Evolutionary conservation across 345 rosid genomes (phyloP), one percentile per base, ranked within the genome.

Genomic region (Laguncularia racemosa): DNA sequence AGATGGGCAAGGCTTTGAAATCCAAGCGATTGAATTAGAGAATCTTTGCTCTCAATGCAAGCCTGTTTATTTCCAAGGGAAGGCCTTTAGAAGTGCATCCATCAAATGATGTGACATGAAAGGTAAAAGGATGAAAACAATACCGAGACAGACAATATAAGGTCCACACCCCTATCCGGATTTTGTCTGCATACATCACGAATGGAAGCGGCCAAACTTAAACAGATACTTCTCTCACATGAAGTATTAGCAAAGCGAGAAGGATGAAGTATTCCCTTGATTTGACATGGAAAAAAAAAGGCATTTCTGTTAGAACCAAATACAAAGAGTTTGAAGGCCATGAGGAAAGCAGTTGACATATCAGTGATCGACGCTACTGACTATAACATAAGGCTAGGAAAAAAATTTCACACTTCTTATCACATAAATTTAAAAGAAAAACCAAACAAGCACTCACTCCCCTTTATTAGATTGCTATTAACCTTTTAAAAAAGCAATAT

Each of bases 101-200:
- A 52, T 51, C 61, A 43, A 62, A 51, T 48, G 53, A 67, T 46
- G 52, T 5, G 64, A 53, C 44, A 40, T 62, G 46, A 59, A 74
- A 66, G 58, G 53, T 67, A 60, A 33, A 50, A 20, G 59, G 23
- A 59, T 62, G 61, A 58, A 59, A 57, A 62, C 58, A 79, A 55
- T 84, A 92, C 98, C 88, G 90, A 83, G 66, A 92, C 84, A 57
- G 98, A 92, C 77, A 92, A 75, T 75, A 92, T 88, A 71, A 92
- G 80, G 64, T 88, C 98, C 73, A 92, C 96, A 17, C 98, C 98
- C 78, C 98, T 86, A 73, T 92, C 98, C 66, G 98, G 89, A 57
- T 88, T 76, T 75, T 73, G 79, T 71, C 69, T 69, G 82, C 98
- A 88, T 68, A 88, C 82, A 69, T 88, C 96, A 52, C 73, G 74